Evolutionary conservation across 2,329 filamentous ascomycete genomes (phyloP).

Genomic region (Davidsoniella eucalypti): DNA sequence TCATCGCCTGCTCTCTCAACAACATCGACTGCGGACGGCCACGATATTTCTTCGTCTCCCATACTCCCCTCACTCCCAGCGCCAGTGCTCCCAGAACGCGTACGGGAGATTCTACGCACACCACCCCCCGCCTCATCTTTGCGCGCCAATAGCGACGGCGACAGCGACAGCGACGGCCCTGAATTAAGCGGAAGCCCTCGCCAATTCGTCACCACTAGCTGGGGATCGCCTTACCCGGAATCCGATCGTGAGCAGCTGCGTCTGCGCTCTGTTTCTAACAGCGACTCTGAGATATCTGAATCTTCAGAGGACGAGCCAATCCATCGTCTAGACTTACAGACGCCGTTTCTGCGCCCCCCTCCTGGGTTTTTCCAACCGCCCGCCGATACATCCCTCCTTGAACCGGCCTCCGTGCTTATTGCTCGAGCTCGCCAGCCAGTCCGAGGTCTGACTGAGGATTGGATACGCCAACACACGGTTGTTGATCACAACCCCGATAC

Average conservation of each 20-base stretch:
- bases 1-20: constrained; percentile 44
- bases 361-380: constrained; percentile 25
- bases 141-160: constrained; percentile 13
- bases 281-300: constrained; percentile 23
- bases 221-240: constrained; percentile 78
- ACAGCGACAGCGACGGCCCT: constrained; percentile 4
- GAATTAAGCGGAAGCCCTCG: constrained; percentile 12
- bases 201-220: constrained; percentile 55
- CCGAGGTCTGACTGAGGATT: constrained; percentile 60
- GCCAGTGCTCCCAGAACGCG: constrained; percentile 40
- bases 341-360: constrained; percentile 43
- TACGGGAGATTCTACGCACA: constrained; percentile 38
- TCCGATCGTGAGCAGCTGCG: constrained; percentile 36
- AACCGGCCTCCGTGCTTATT: constrained; percentile 39
- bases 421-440: constrained; percentile 44
- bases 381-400: constrained; percentile 23
- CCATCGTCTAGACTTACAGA: constrained; percentile 44
- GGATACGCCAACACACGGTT: constrained; percentile 56
- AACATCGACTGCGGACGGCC: constrained; percentile 43
- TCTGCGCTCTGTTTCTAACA: constrained; percentile 25
- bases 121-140: constrained; percentile 22
- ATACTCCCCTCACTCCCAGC: constrained; percentile 40
- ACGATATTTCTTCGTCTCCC: constrained; percentile 33
- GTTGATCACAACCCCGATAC: constrained; percentile 51
- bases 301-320: constrained; percentile 42